Conservation (phyloP, 1,284 basidiomycete genomes). For the Ceratobasidium sp. region DNA sequence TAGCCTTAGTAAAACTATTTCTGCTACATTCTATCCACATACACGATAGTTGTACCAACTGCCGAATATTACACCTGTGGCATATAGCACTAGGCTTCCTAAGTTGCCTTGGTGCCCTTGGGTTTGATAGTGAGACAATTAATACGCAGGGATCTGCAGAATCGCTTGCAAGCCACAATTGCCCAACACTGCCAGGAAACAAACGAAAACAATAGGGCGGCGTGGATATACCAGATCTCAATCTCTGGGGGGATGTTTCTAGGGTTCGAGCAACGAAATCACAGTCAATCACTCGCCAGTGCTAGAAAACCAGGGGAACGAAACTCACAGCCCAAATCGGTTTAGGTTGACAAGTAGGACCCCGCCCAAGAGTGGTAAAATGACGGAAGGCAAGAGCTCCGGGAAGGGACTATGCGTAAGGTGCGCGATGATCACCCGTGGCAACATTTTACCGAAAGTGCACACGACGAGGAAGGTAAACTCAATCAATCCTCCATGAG, state of each 20-base stretch:
- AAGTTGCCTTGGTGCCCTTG: constrained; percentile 47
- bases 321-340: constrained; percentile 44
- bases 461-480: constrained; percentile 51
- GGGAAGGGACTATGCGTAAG: constrained; percentile 51
- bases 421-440: constrained; percentile 51
- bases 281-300: not conserved
- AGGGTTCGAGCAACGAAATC: not conserved
- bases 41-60: not conserved
- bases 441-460: constrained; percentile 52
- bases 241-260: constrained; percentile 14
- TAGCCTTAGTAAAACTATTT: not conserved
- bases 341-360: constrained; percentile 49
- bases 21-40: not conserved
- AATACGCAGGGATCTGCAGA: constrained; percentile 48
- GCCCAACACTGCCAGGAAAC: constrained; percentile 50
- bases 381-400: constrained; percentile 49
- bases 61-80: not conserved
- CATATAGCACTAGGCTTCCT: not conserved
- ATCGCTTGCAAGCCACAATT: constrained; percentile 47
- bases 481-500: constrained; percentile 48
- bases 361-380: constrained; percentile 49
- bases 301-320: not conserved
- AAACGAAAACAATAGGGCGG: constrained; percentile 44
- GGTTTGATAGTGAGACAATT: constrained; percentile 48
- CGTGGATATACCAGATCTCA: constrained; percentile 49